Evolutionary conservation across 2,329 filamentous ascomycete genomes (phyloP), one percentile per base, ranked within the genome.

Genomic region (Colletotrichum caudatum): DNA sequence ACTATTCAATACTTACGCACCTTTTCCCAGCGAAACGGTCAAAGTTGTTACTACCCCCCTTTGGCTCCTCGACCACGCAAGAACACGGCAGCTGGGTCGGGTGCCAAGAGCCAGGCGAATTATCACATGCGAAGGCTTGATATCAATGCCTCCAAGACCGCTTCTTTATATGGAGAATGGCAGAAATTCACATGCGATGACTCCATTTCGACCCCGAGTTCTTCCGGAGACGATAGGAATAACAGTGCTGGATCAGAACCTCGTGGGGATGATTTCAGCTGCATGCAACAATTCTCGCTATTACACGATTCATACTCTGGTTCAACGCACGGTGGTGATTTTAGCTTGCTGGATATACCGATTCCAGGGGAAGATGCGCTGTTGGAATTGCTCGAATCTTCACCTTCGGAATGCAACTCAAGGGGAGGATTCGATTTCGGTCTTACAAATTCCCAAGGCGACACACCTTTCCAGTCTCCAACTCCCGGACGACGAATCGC

Each of bases 11-110:
- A 50, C 56, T 37, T 18, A 26, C 4, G 5, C 2, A 51, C 14
- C 14, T 12, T 8, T 11, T 48, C 11, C 1, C n/a, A 71, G 69
- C 69, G 69, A 8, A 71, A 69, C 16, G 53, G 69, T 1, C 69
- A 71, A 48, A 59, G 59, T 8, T 71, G 69, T 33, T 71, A 68
- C 29, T 71, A 71, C 11, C 69, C 69, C 0, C 64, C 69, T 5
- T 6, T 71, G 9, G 69, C 59, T 20, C 64, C 69, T 6, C 53
- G 69, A 48, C 59, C 37, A 12, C 65, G 69, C 1, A 41, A 64
- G 35, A 64, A 59, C n/a, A 64, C 37, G 2, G 53, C 64, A 16
- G 51, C 51, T 4, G 63, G 50, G 11, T 51, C 68, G 3, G 63
- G 23, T 20, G 37, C 68, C 9, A 60, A 41, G 46, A 66, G 18